A percentile compares a stretch with the other conserved stretches of the same genome.
Evolutionary conservation across 495 filamentous ascomycete species (phyloP).

Genomic region (Xylaria flabelliformis): DNA sequence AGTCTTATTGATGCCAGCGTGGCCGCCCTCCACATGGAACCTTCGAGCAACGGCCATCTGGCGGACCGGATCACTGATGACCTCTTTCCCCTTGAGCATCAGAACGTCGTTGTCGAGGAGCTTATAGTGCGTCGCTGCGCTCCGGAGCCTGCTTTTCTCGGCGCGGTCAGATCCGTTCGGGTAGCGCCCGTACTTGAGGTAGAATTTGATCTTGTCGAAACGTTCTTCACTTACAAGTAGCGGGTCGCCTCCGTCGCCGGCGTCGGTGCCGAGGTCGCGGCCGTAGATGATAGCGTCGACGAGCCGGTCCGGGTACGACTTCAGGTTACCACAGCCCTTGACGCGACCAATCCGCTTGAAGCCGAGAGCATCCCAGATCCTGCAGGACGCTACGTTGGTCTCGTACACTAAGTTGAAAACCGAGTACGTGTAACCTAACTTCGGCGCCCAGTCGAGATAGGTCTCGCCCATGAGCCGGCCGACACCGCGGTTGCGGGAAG

Average conservation of each 20-base stretch:
- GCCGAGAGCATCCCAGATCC: slow-evolving; percentile 96
- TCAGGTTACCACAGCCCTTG: slow-evolving; percentile 84
- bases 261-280: slow-evolving; percentile 67
- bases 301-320: slow-evolving; percentile 77
- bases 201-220: slow-evolving; percentile 98
- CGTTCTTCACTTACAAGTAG: slow-evolving; percentile 94
- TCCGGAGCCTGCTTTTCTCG: slow-evolving; percentile 91
- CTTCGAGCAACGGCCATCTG: slow-evolving; percentile 88
- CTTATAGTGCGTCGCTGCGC: slow-evolving; percentile 95
- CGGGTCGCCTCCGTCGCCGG: slow-evolving; percentile 62
- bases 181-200: slow-evolving; percentile 94
- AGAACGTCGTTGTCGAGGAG: slow-evolving; percentile 78
- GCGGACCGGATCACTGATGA: slow-evolving; percentile 86
- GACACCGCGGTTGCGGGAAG: slow-evolving; percentile 86
- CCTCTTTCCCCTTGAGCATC: slow-evolving; percentile 98
- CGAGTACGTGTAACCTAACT: slow-evolving; percentile 92
- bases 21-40: slow-evolving; percentile 72
- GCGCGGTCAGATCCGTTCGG: slow-evolving; percentile 91
- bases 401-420: slow-evolving; percentile 99
- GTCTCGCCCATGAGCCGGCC: slow-evolving; percentile 92
- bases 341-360: slow-evolving; percentile 96
- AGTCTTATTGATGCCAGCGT: slow-evolving; percentile 98
- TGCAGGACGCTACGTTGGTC: slow-evolving; percentile 92
- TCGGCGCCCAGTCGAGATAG: slow-evolving; percentile 94
- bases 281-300: slow-evolving; percentile 98